Conservation (phyloP, 345 rosid genomes). For the Balakata baccata region DNA sequence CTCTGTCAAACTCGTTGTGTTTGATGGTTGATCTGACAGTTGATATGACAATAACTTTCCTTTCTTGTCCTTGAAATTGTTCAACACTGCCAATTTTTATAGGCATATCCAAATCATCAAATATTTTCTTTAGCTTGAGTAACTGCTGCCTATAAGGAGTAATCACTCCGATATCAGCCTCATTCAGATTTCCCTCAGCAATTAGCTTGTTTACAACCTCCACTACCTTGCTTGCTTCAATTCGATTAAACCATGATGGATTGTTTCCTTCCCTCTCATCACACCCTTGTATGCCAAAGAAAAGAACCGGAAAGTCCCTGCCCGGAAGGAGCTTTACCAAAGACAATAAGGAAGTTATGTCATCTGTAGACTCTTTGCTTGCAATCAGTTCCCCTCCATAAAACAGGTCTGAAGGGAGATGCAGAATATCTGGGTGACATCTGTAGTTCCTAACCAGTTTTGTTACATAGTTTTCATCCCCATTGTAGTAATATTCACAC, state of each 20-base stretch:
- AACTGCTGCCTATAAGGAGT: conserved; percentile 95
- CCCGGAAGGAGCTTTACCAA: conserved; percentile 42
- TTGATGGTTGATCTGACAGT: conserved; percentile 75
- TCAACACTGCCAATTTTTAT: conserved; percentile 93
- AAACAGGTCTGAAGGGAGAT: conserved; percentile 78
- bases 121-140: conserved; percentile 59
- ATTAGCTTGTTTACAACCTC: conserved; percentile 56
- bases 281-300: conserved; percentile 90
- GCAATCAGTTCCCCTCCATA: conserved; percentile 73
- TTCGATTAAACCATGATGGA: conserved; percentile 92
- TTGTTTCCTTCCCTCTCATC: conserved; percentile 96
- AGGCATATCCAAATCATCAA: conserved; percentile 57
- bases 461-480: conserved; percentile 64
- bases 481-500: conserved; percentile 46
- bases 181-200: conserved; percentile 39
- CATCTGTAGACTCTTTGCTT: conserved; percentile 56
- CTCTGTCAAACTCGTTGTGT: conserved; percentile 28
- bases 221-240: conserved; percentile 83
- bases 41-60: conserved; percentile 69
- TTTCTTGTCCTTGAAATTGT: conserved; percentile 97
- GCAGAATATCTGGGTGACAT: conserved; percentile 75
- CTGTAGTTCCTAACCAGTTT: conserved; percentile 75
- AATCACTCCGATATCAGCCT: conserved; percentile 77
- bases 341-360: conserved; percentile 22
- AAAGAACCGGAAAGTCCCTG: conserved; percentile 69